These are phyloP conservation scores for Eimeria necatrix DNA, from an alignment of 169 alveolate genomes.

Conservation along the genomic window DNA sequence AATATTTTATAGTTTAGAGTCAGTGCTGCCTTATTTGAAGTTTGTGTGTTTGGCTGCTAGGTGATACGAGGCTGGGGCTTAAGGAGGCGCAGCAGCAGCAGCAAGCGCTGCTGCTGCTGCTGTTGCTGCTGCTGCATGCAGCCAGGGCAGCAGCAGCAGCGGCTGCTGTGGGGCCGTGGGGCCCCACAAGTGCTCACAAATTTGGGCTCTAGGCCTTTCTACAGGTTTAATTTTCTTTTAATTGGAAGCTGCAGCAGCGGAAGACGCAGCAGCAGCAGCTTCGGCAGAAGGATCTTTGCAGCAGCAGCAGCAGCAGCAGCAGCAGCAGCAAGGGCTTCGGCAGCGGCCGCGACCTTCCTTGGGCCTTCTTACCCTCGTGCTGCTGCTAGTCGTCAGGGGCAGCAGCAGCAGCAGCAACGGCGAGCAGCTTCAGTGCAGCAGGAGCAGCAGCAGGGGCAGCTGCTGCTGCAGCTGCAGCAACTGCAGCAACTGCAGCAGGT, in stretches of 20 bases:
- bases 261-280: not conserved
- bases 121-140: slow-evolving; percentile 1
- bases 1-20: not conserved
- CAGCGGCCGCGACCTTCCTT: not conserved
- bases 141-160: not conserved
- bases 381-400: not conserved
- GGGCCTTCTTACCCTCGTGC: not conserved
- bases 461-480: not conserved
- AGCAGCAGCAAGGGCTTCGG: not conserved
- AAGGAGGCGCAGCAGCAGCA: not conserved
- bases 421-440: not conserved
- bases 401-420: no score
- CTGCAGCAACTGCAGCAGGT: no score
- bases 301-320: not conserved
- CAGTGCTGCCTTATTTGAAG: no score
- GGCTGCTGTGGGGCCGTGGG: not conserved
- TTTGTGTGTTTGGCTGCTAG: not conserved
- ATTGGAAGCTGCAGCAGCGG: not conserved
- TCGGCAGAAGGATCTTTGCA: no score
- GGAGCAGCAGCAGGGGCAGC: not conserved
- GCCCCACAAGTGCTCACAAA: not conserved
- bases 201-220: not conserved
- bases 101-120: not conserved
- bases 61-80: not conserved
- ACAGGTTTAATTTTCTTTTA: no score